Evolutionary conservation across 768 basidiomycete species (phyloP), one percentile per base, ranked within the genome.

Genomic region (Naganishia kalamii): DNA sequence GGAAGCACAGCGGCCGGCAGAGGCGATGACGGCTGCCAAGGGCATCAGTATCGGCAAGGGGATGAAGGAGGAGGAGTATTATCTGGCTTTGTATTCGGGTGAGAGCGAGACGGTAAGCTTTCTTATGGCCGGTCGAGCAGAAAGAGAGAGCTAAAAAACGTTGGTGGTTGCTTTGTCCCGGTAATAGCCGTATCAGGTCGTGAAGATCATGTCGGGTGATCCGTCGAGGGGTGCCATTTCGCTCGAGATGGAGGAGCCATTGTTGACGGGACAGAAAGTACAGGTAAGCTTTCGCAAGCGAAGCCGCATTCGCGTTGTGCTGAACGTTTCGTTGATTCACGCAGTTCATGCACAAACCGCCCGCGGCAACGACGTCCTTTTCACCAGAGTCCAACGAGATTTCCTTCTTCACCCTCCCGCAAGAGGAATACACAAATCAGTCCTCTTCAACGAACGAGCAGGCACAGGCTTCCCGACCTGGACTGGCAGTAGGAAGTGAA

Each of bases 21-120:
- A 60, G 44, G 63, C 59, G 47, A 68, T 27, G 19, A 48, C 52
- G 33, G 47, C 54, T n/a, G 32, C 43, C 17, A n/a, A 12, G 40
- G 49, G 65, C 29, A 47, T 59, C 29, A 62, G 41, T 63, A 41
- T 44, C 52, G 71, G 61, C 57, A 66, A 43, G 62, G 46, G 44
- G 65, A 67, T 37, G 23, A 78, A 78, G 60, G 77, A 78, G 17
- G 75, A 78, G 60, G 75, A 75, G n/a, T 78, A 76, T 60, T 76
- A 70, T 59, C 63, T 78, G 12, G 73, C 69, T 3, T 43, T 78
- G 23, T 50, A 74, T 21, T 63, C 50, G 33, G 25, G 49, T 17
- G 62, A 50, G 11, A 50, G 49, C 33, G 25, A 40, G 21, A n/a
- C 21, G 33, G 49, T 50, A 15, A 27, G 62, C n/a, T 15, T 33